Base-by-base conservation (phyloP, 2,329 filamentous ascomycete species). In the Davidsoniella eucalypti region DNA sequence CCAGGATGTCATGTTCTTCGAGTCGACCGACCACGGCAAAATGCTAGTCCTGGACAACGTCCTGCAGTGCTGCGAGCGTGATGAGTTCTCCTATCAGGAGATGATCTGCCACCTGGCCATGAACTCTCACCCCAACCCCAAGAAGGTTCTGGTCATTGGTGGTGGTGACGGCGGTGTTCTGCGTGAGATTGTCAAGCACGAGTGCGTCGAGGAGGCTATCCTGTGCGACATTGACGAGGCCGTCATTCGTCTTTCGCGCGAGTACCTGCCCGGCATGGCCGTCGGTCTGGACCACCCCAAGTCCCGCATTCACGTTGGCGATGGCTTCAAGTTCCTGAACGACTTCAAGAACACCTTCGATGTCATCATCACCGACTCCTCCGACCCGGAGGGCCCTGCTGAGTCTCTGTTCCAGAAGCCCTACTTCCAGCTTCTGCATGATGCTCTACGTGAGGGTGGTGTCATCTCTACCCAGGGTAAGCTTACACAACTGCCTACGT, bases 21-120 rank as follows among this genome's bases (percentile, higher is more conserved):
- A 98, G 76, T 94, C 87, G 60, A 94, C 83, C 72, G 80, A 96
- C 76, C 84, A 96, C 68, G 92, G 92, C 67, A 94, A 80, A 63
- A 90, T 96, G 55, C 77, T 98, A 53, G 90, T 98, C 56, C 80
- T 98, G 59, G 92, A 98, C 77, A 96, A 96, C 66, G 92, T 95
- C 65, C 94, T 98, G 68, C 92, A 98, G 72, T 87, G 82, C 78
- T 96, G 92, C 59, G 92, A 98, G 79, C 82, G 90, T 58, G 87
- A 98, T 65, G 92, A 98, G 74, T 98, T 96, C 76, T 87, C 88
- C 61, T 94, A 94, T 80, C 92, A 98, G 76, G 92, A 98, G 78
- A 98, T 98, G 92, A 98, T 98, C 69, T 88, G 90, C 60, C 87
- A 98, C 71, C 77, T 98, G 58, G 92, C 87, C 69, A 87, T 98